phyloP scores from a whole-genome alignment of 371 early-diverging fungal genomes.

The Apophysomyces variabilis region DNA sequence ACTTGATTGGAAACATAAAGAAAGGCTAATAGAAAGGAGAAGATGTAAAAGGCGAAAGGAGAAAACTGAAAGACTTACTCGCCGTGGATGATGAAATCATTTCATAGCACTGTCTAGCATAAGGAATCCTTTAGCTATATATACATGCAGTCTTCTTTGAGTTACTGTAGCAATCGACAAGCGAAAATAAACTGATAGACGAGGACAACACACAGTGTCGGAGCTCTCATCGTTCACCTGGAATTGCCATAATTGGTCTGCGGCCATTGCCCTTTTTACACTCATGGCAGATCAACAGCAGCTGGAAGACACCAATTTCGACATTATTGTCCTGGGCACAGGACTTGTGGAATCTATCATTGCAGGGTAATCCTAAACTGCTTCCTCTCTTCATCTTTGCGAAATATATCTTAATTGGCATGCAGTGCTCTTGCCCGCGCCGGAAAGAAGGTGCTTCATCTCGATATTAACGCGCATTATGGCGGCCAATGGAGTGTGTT shows the following conservation, averaged over 20 bases:
- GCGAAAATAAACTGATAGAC: too few relatives aligned
- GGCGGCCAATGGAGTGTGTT: conserved; percentile 81
- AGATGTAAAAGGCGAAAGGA: too few relatives aligned
- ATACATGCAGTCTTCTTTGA: too few relatives aligned
- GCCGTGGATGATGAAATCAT: too few relatives aligned
- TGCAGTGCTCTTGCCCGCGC: conserved; percentile 73
- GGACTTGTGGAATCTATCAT: conserved; percentile 88
- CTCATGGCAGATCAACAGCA: not conserved
- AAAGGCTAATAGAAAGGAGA: too few relatives aligned
- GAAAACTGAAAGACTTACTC: too few relatives aligned
- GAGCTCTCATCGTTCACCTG: not conserved
- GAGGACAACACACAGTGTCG: not conserved
- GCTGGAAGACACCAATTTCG: conserved; percentile 65
- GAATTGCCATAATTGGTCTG: not conserved
- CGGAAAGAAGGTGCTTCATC: conserved; percentile 89
- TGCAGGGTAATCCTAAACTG: conserved; percentile 63
- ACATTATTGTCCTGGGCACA: conserved; percentile 88
- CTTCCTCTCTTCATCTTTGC: not conserved
- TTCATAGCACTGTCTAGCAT: too few relatives aligned
- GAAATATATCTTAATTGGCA: not conserved
- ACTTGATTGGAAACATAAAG: too few relatives aligned
- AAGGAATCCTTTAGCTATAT: too few relatives aligned
- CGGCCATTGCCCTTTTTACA: not conserved
- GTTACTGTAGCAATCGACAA: too few relatives aligned
- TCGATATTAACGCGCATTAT: conserved; percentile 86